These are phyloP conservation scores for Ceriops tagal DNA, from an alignment of 345 rosid genomes.

Conservation along the genomic window DNA sequence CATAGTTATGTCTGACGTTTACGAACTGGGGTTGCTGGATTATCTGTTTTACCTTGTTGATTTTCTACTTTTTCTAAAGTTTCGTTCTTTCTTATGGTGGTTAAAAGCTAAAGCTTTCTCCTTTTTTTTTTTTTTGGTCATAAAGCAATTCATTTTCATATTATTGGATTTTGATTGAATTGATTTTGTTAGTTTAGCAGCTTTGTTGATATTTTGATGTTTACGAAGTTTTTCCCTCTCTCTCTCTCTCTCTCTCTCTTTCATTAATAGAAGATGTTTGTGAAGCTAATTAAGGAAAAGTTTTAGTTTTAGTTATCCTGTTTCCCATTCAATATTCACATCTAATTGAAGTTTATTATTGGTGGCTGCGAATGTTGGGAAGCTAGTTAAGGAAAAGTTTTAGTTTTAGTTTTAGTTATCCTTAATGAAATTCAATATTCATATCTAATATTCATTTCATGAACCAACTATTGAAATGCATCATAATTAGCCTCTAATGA, in stretches of 20 bases:
- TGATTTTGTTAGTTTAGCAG: background rate
- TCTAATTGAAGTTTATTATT: constrained; percentile 18
- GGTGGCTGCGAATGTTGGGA: background rate
- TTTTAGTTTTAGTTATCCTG: constrained; percentile 9
- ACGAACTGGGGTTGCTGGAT: background rate
- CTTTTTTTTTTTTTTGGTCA: background rate
- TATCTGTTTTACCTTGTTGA: background rate
- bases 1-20: background rate
- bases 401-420: constrained; percentile 13
- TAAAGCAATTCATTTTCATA: background rate
- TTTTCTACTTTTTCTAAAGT: background rate
- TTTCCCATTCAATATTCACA: constrained; percentile 5
- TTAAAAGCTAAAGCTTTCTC: background rate
- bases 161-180: background rate
- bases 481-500: constrained; percentile 7
- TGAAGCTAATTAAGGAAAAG: constrained; percentile 1
- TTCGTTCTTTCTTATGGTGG: background rate
- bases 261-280: background rate
- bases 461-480: background rate
- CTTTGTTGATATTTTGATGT: background rate
- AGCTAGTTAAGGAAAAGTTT: constrained; percentile 10
- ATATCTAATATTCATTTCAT: background rate
- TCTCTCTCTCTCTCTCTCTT: too few species aligned
- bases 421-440: constrained; percentile 1
- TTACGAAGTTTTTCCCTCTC: background rate